Base-by-base conservation (phyloP, 1,139 yeast species). In the Nadsonia commutata region DNA sequence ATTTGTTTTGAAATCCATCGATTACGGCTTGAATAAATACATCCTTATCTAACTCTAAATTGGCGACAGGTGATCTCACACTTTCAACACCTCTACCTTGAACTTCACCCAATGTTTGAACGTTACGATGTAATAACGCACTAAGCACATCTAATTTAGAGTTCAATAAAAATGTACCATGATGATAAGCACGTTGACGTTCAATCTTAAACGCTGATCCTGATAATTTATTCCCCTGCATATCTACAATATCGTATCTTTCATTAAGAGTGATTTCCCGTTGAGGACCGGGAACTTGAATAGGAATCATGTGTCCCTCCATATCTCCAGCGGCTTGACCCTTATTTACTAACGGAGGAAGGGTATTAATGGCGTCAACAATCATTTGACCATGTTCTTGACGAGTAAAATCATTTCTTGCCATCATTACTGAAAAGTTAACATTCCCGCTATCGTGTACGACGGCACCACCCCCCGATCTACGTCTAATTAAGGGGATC, bases 401-500 rank as follows among this genome's bases (percentile, higher is more conserved):
- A 38, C 95, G 64, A 49, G 77, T 72, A 55, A 93, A 93, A 1
- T 70, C 71, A 3, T 66, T 69, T 48, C 86, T 75, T 1, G 80
- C 67, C 18, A 85, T 77, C 70, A 90, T 78, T 52, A 75, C 85
- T 6, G 94, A 79, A 60, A 80, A 93, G 57, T 93, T 93, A 19
- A 80, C 77, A 55, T 93, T 93, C 0, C 97, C 95, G n/a, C 70
- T 54, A 60, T 90, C 98, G 57, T 93, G 99, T 9, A 86, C 95
- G 0, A 93, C 99, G 0, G 97, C 78, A 0, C 99, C 99, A 1
- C 99, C 99, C 1, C 99, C 99, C 1, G 94, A 80, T 40, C 73
- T 66, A 47, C 99, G 67, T 51, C 98, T 67, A 2, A 93, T 60
- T 11, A 88, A 58, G 0, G 94, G 90, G n/a, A 84, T 69, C 1